Base-by-base conservation (phyloP, 129 eudicot species). In the Chrysanthemum seticuspe region DNA sequence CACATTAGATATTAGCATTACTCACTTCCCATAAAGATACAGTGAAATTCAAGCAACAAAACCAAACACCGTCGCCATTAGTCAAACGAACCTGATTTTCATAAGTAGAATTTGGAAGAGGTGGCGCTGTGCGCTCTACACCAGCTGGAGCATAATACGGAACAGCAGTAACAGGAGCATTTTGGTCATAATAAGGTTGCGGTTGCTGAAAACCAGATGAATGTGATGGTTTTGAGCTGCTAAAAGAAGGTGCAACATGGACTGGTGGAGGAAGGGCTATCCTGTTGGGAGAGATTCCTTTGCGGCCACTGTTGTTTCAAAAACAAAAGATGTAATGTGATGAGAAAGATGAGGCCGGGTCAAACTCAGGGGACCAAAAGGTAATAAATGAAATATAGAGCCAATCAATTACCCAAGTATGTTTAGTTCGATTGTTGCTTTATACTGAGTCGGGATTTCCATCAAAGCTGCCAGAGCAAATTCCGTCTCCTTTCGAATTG, bases 391-490 rank as follows among this genome's bases (percentile, higher is more conserved):
- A 4, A 53, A 52, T 23, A 25, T 15, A 68, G 36, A 70, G 49
- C 9, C 27, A 54, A 62, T 23, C 2, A 74, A 29, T 75, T 86
- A 95, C 99, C 99, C 99, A 65, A 95, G 80, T 76, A 95, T 62
- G 62, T 67, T 80, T 63, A 90, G 89, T 85, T 95, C 99, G 40
- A 95, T 83, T 3, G 97, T 90, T 74, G 99, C 99, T 78, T 95
- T 95, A 74, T 95, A 95, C 68, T 95, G 99, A 50, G 91, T 69
- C 78, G 99, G 99, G 75, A 95, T 84, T 75, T 95, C 99, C 99
- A 95, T 95, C 72, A 95, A 65, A 69, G 99, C 91, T 68, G 96
- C 65, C 65, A 95, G 97, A 79, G 99, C 99, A 80, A 95, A 95
- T 72, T 95, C 97, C 5, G 99, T 88, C 88, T 95, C 99, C 77